Conservation (phyloP, 169 alveolate genomes). For the Plasmodium chabaudi region DNA sequence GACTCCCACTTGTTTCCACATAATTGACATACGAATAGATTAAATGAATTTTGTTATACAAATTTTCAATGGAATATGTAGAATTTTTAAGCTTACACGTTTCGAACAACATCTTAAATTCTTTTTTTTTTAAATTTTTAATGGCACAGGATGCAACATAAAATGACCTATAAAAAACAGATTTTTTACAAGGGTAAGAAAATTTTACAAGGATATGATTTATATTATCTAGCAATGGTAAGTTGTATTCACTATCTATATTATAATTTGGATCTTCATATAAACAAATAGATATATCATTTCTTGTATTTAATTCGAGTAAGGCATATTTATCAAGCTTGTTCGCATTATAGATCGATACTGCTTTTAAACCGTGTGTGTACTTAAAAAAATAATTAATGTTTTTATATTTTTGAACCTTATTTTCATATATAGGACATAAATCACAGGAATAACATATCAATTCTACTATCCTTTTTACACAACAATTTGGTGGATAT, state of each 20-base stretch:
- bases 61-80: constrained; percentile 46
- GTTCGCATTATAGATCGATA: constrained; percentile 65
- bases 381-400: constrained; percentile 62
- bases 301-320: constrained; percentile 24
- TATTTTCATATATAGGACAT: constrained; percentile 54
- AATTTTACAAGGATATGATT: constrained; percentile 42
- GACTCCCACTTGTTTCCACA: background rate
- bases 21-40: constrained; percentile 20
- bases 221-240: constrained; percentile 34
- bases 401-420: constrained; percentile 67
- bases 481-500: constrained; percentile 68
- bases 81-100: constrained; percentile 30
- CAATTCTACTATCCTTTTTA: constrained; percentile 38
- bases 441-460: constrained; percentile 64
- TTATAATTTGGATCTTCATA: constrained; percentile 58
- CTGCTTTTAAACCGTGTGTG: constrained; percentile 65
- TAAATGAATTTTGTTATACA: constrained; percentile 35
- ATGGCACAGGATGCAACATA: constrained; percentile 48
- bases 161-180: constrained; percentile 35
- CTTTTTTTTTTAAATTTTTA: constrained; percentile 27
- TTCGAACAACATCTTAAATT: constrained; percentile 24
- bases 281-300: constrained; percentile 42
- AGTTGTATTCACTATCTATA: constrained; percentile 5
- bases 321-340: constrained; percentile 30
- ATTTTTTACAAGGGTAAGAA: constrained; percentile 28